These are phyloP conservation scores for Beta vulgaris DNA, from an alignment of 148 eudicot species.

Conservation along the genomic window DNA sequence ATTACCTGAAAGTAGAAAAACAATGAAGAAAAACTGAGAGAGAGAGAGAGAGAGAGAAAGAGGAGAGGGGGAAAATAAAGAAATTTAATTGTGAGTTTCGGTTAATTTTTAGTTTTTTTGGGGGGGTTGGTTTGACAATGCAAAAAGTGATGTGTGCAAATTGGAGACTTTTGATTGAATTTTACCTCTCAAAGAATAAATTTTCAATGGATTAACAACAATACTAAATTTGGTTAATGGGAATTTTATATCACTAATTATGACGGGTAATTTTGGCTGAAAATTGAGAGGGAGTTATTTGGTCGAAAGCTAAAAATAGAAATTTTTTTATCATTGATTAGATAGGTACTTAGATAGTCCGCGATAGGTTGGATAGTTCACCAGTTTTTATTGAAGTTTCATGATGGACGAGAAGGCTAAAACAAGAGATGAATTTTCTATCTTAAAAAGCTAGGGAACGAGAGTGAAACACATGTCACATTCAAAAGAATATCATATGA, in stretches of 20 bases:
- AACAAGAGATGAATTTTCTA: too few relatives aligned
- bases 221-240: neutral
- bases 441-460: too few relatives aligned
- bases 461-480: too few relatives aligned
- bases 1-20: slow-evolving; percentile 22
- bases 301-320: slow-evolving; percentile 2
- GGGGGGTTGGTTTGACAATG: slow-evolving; percentile 15
- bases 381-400: too few relatives aligned
- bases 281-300: neutral
- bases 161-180: slow-evolving; percentile 20
- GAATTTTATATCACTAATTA: neutral
- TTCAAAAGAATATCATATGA: too few relatives aligned
- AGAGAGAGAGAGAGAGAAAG: neutral
- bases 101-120: neutral
- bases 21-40: neutral
- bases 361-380: too few relatives aligned
- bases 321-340: too few relatives aligned
- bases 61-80: neutral
- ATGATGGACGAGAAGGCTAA: too few relatives aligned
- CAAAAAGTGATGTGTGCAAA: slow-evolving; percentile 9
- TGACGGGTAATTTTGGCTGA: neutral
- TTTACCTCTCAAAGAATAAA: neutral
- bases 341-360: too few relatives aligned
- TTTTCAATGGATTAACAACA: neutral
- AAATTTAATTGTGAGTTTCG: neutral